Percentiles rank a stretch among this genome's conserved stretches.
These are phyloP conservation scores for Telfairia occidentalis DNA, from an alignment of 331 rosid genomes.

Conservation along the genomic window DNA sequence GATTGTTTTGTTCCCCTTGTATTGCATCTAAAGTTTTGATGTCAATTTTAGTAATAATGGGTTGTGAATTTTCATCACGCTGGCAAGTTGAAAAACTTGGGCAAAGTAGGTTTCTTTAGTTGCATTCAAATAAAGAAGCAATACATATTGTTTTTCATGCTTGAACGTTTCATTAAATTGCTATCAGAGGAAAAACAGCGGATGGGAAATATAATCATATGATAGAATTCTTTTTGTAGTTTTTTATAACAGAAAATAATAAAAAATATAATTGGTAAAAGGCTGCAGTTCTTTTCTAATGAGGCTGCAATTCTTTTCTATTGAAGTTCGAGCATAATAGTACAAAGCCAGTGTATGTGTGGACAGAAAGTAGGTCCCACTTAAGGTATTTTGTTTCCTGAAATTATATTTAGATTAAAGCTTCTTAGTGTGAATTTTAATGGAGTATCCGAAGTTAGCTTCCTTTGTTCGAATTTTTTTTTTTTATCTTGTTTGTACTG, in stretches of 20 bases:
- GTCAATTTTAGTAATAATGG: background rate
- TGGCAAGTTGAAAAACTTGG: background rate
- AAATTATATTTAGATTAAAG: background rate
- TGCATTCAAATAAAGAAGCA: background rate
- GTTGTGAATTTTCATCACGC: background rate
- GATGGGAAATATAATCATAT: background rate
- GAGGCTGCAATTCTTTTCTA: background rate
- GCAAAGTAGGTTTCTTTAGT: too few species aligned
- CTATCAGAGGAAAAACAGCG: background rate
- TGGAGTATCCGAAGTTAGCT: background rate
- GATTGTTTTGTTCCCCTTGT: background rate
- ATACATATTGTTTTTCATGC: background rate
- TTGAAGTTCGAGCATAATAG: background rate
- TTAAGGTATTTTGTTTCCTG: background rate
- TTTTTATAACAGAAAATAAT: background rate
- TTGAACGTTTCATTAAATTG: background rate
- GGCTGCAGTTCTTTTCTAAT: background rate
- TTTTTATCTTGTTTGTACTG: background rate
- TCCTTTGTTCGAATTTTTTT: background rate
- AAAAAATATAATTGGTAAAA: background rate
- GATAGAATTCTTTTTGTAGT: background rate
- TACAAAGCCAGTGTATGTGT: background rate
- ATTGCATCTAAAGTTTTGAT: background rate
- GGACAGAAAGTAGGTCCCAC: background rate
- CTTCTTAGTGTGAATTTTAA: background rate